Evolutionary conservation across 164 flowering plant species (phyloP).

Genomic region (Nelumbo lutea): DNA sequence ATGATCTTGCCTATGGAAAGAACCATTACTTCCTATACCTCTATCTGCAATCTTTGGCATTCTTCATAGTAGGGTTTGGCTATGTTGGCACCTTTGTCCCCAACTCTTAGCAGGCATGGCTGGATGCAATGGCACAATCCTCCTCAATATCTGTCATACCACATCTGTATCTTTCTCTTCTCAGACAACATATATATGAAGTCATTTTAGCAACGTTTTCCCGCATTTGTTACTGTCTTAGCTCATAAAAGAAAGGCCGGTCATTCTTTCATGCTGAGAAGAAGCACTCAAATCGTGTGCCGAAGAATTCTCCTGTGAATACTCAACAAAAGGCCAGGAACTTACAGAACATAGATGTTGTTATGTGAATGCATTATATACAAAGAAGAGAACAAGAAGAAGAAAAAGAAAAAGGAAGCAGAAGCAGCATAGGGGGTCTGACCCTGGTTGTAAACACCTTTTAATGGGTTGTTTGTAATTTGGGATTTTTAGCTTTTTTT

Average conservation of each 20-base stretch:
- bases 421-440: conserved; percentile 4
- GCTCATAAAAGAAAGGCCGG: conserved; percentile 11
- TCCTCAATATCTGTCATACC: conserved; percentile 12
- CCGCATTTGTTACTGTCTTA: conserved; percentile 12
- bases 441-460: conserved; percentile 3
- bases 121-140: conserved; percentile 1
- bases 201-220: conserved; percentile 15
- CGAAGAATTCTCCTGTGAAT: conserved; percentile 16
- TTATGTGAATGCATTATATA: not conserved
- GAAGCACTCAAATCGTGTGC: conserved; percentile 6
- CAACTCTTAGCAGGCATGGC: conserved; percentile 18
- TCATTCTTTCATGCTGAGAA: conserved; percentile 20
- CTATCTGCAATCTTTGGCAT: conserved; percentile 65
- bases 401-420: not conserved
- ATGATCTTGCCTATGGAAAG: conserved; percentile 69
- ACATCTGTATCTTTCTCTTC: conserved; percentile 15
- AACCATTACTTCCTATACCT: conserved; percentile 72
- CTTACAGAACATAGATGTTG: conserved; percentile 1
- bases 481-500: conserved; percentile 10
- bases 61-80: conserved; percentile 65
- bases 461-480: conserved; percentile 16
- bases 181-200: conserved; percentile 13
- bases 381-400: conserved; percentile 5
- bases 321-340: not conserved
- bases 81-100: conserved; percentile 77